Base-by-base conservation (phyloP, 257 asterid species). In the Ilex aquifolium region DNA sequence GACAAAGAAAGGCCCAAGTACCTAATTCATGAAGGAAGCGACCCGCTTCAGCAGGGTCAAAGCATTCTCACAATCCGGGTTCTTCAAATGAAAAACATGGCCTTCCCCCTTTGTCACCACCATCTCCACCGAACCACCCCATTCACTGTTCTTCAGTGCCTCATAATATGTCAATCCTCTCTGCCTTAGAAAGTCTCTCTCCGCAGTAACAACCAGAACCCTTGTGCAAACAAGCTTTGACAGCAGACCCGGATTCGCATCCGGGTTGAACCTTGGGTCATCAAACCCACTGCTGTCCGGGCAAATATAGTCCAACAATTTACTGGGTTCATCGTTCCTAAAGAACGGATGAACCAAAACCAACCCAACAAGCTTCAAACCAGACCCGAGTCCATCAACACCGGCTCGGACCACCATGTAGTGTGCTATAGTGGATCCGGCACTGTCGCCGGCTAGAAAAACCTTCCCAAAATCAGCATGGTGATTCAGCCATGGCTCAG, bases 361-460 rank as follows among this genome's bases (percentile, higher is more conserved):
- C 3, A 80, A 1, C 15, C 90, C 92, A 8, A 27, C 58, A 31
- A 83, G 54, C 3, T 74, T 76, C 40, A 75, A 31, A 13, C 74
- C 79, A 40, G 5, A 44, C 42, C 42, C 8, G 58, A 62, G 32
- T 1, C 54, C 16, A 13, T 61, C 55, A 0, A 44, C 69, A n/a
- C 96, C 92, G 0, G 88, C 85, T 14, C 88, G 50, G 5, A 88
- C 32, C 3, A 79, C 88, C 44, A 80, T 74, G 72, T 84, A 82
- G 51, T 82, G 77, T 5, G 83, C 84, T 2, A 89, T 81, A n/a
- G 61, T 84, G 0, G 80, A 94, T 1, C 97, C 95, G 1, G 94
- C 94, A 66, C 95, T 89, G 64, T 89, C 97, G 14, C 97, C 95
- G 0, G 87, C 91, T 1, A 89, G 0, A 7, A 74, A 87, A 60